Base-by-base conservation (phyloP, 2,329 filamentous ascomycete species). In the Microdochium bolleyi region DNA sequence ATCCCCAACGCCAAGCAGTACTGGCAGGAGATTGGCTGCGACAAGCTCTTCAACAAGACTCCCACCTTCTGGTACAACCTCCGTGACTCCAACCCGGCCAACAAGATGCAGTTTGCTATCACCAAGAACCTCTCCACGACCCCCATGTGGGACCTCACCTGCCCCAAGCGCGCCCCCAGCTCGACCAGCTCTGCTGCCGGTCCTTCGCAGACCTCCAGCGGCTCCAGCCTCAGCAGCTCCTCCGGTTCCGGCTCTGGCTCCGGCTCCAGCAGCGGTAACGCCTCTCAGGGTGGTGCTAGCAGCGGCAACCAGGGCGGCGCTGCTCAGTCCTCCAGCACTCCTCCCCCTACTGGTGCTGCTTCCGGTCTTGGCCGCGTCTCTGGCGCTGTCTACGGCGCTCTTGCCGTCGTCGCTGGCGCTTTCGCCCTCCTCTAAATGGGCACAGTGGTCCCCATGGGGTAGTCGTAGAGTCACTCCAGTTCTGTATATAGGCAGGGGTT, bases 1-100 rank as follows among this genome's bases (percentile, higher is more conserved):
- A 67, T 77, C 27, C 66, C 72, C 30, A 87, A 87, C 64, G 80
- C 83, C 55, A 75, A 83, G 72, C 73, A 71, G 57, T 88, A 83
- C 75, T 88, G 83, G 81, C 69, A 76, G 51, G 70, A 78, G 37
- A 70, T 86, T 56, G 84, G 76, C 51, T 88, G 84, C 74, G 70
- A 73, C 56, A 70, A 73, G 55, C 78, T 83, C 64, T 80, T 80
- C 65, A 71, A 74, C 64, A 71, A 78, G 68, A 70, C 68, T 37
- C 73, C 78, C 57, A 80, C 78, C 51, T 84, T 82, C 69, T 83
- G 80, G 80, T 85, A 84, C 70, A 75, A 70, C 57, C 74, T 84
- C 59, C 76, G 78, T 52, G 82, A 84, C 66, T 80, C 77, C 64
- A 82, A 82, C 73, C 75, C 78, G 50, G 78, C 74, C 64, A 81